phyloP scores from a whole-genome alignment of 805 yeast genomes.

The Ogataea wickerhamii region DNA sequence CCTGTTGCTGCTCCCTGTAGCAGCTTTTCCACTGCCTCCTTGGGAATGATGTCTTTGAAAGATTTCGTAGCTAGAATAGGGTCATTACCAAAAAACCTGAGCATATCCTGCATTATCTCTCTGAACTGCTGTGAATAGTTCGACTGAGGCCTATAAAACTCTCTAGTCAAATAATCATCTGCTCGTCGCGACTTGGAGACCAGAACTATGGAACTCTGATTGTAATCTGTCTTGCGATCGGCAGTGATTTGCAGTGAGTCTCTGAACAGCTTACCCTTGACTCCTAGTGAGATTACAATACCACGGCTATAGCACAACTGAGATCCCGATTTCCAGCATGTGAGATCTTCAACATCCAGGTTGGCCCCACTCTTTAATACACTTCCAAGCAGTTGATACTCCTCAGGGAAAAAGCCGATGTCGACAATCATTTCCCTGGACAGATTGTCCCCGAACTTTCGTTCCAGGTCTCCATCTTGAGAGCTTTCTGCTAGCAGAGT shows the following conservation, averaged over 20 bases:
- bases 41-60: background rate
- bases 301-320: constrained; percentile 3
- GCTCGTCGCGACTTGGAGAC: background rate
- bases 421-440: constrained; percentile 1
- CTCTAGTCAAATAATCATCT: constrained; percentile 2
- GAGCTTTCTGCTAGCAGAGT: background rate
- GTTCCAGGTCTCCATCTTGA: background rate
- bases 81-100: constrained; percentile 2
- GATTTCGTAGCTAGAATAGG: background rate
- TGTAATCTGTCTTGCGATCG: constrained; percentile 3
- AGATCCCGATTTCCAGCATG: background rate
- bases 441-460: background rate
- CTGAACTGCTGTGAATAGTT: background rate
- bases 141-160: background rate
- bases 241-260: constrained; percentile 9
- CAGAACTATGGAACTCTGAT: background rate
- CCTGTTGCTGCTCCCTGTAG: background rate
- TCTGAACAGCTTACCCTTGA: constrained; percentile 9
- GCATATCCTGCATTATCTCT: constrained; percentile 1
- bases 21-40: background rate
- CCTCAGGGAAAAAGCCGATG: constrained; percentile 3
- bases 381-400: background rate
- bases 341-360: background rate
- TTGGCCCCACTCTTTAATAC: background rate
- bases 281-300: constrained; percentile 8